Evolutionary conservation across 257 asterid species (phyloP).

Genomic region (Lycium barbarum): DNA sequence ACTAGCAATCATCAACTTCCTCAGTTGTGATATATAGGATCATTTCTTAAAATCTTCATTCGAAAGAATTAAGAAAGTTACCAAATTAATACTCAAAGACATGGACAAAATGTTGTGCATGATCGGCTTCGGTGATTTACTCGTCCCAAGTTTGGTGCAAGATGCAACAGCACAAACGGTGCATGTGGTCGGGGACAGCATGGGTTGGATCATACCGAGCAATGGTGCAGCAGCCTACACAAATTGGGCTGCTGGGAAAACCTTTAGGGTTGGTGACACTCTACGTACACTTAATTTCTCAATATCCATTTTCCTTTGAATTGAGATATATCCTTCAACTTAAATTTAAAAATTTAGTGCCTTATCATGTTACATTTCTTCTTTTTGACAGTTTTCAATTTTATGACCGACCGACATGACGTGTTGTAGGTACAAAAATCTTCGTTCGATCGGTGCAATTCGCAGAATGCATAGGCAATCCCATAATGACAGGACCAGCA

Average conservation of each 20-base stretch:
- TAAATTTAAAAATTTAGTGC: background rate
- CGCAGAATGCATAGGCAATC: conserved; percentile 18
- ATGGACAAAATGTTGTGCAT: background rate
- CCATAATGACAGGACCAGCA: conserved; percentile 29
- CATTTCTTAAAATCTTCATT: background rate
- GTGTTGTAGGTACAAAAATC: conserved; percentile 27
- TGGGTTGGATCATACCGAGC: conserved; percentile 51
- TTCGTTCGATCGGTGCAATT: conserved; percentile 35
- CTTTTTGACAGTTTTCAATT: conserved; percentile 23
- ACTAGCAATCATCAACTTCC: background rate
- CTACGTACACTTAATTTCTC: conserved; percentile 36
- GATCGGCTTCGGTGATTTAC: conserved; percentile 34
- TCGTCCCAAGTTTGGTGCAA: conserved; percentile 17
- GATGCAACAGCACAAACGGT: conserved; percentile 40
- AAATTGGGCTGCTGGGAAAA: conserved; percentile 46
- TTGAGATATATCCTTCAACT: background rate
- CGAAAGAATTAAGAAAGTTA: background rate
- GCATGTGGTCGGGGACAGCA: conserved; percentile 42
- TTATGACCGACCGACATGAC: background rate
- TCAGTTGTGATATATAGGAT: background rate
- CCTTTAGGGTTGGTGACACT: conserved; percentile 47
- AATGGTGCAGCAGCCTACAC: conserved; percentile 33
- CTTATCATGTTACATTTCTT: background rate
- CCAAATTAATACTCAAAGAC: background rate
- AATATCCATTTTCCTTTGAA: background rate